phyloP scores from a whole-genome alignment of 2,329 filamentous ascomycete genomes.

The Phyllosticta capitalensis region DNA sequence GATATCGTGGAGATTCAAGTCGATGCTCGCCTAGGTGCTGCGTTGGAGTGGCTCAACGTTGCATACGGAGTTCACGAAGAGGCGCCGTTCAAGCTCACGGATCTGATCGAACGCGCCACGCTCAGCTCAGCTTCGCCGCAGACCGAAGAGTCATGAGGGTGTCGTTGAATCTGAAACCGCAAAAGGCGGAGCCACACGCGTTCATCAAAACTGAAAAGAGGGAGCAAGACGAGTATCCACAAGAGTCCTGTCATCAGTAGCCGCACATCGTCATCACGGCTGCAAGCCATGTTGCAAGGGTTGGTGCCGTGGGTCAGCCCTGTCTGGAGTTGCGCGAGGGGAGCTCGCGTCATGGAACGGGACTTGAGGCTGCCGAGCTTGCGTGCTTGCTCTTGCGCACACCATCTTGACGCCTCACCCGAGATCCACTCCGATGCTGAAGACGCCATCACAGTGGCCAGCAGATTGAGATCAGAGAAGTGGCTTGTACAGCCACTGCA shows the following conservation, averaged over 20 bases:
- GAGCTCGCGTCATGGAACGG: not conserved
- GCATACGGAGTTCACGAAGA: not conserved
- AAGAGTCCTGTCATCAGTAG: not conserved
- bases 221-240: not conserved
- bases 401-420: not conserved
- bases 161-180: too few relatives aligned
- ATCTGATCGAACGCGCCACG: not conserved
- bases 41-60: not conserved
- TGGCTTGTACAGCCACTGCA: not conserved
- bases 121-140: not conserved
- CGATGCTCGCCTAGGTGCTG: not conserved
- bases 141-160: not conserved
- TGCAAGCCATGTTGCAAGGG: not conserved
- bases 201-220: not conserved
- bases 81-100: not conserved
- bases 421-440: not conserved
- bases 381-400: too few relatives aligned
- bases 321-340: not conserved
- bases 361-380: not conserved
- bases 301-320: not conserved
- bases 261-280: not conserved
- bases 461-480: not conserved
- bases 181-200: too few relatives aligned
- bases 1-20: not conserved
- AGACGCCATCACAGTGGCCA: not conserved